phyloP scores from a whole-genome alignment of 768 basidiomycete species.

The Strobilomyces echinocephalus region DNA sequence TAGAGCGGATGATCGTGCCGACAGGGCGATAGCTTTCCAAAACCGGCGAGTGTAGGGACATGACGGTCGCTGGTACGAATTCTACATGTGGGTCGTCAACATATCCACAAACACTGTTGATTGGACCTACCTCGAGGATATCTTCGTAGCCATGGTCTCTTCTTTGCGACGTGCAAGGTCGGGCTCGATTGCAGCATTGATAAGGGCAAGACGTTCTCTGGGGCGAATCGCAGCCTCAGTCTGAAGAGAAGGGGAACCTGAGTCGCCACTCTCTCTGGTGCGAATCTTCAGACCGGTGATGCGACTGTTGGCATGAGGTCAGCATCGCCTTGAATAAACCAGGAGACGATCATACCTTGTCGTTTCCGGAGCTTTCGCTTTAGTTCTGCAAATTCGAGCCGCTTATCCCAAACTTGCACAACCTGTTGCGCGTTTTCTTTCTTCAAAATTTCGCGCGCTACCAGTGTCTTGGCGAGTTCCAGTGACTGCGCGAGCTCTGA shows the following conservation, averaged over 20 bases:
- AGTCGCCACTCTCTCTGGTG: constrained; percentile 41
- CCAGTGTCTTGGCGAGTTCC: constrained; percentile 64
- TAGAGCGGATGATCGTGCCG: constrained; percentile 31
- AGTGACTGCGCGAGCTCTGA: constrained; percentile 67
- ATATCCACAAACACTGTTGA: not conserved
- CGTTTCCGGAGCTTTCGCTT: constrained; percentile 60
- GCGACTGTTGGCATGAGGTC: constrained; percentile 33
- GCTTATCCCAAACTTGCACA: constrained; percentile 71
- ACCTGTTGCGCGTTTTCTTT: constrained; percentile 54
- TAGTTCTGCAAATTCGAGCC: constrained; percentile 68
- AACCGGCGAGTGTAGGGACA: constrained; percentile 56
- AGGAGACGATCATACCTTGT: constrained; percentile 7
- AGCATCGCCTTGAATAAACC: not conserved
- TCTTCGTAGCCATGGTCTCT: constrained; percentile 84
- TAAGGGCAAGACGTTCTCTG: constrained; percentile 57
- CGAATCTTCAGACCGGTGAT: constrained; percentile 51
- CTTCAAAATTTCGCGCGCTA: constrained; percentile 74
- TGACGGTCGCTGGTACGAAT: constrained; percentile 64
- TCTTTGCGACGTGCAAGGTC: constrained; percentile 62
- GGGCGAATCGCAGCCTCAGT: constrained; percentile 54
- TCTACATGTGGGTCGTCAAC: constrained; percentile 36
- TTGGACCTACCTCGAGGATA: constrained; percentile 60
- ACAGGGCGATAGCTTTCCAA: constrained; percentile 57
- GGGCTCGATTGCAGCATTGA: constrained; percentile 56
- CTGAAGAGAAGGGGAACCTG: constrained; percentile 34